Evolutionary conservation across 805 yeast species (phyloP).

Genomic region (Barnettozyma wickerhamii): DNA sequence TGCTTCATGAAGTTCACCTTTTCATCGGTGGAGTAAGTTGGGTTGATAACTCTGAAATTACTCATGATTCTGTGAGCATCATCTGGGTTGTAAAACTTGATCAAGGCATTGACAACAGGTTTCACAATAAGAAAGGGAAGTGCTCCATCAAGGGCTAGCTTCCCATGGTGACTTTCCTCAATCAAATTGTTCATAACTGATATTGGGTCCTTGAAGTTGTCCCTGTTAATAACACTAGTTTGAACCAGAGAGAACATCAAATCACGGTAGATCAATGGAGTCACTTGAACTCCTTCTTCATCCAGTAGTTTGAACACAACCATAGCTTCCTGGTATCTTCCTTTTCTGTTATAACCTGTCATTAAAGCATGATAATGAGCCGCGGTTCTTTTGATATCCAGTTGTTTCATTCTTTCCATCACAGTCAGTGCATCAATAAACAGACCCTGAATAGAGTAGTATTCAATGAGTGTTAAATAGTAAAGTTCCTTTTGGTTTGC

Average conservation of each 20-base stretch:
- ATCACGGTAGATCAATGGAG: slow-evolving; percentile 27
- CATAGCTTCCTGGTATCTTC: slow-evolving; percentile 26
- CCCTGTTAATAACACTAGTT: slow-evolving; percentile 24
- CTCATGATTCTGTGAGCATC: slow-evolving; percentile 30
- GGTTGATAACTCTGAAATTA: slow-evolving; percentile 27
- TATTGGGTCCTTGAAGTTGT: slow-evolving; percentile 27
- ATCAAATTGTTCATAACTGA: slow-evolving; percentile 28
- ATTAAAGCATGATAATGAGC: slow-evolving; percentile 29
- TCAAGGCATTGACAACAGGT: slow-evolving; percentile 31
- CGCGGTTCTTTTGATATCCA: slow-evolving; percentile 13
- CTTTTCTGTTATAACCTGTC: slow-evolving; percentile 25
- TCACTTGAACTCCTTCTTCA: slow-evolving; percentile 21
- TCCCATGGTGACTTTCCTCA: slow-evolving; percentile 22
- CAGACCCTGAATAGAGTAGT: slow-evolving; percentile 12
- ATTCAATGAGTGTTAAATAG: slow-evolving; percentile 6
- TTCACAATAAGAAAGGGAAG: slow-evolving; percentile 32
- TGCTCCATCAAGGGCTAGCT: slow-evolving; percentile 18
- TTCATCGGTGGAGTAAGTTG: slow-evolving; percentile 20
- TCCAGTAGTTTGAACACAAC: slow-evolving; percentile 25
- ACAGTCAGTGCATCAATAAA: slow-evolving; percentile 29
- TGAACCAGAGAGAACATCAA: slow-evolving; percentile 29
- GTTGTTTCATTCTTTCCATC: slow-evolving; percentile 26
- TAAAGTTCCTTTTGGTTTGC: background rate
- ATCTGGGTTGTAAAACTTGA: slow-evolving; percentile 27
- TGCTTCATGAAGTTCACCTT: slow-evolving; percentile 28